A percentile compares a stretch with the other conserved stretches of the same genome.
Conservation (phyloP, 805 yeast genomes). For the Metschnikowia kofuensis region DNA sequence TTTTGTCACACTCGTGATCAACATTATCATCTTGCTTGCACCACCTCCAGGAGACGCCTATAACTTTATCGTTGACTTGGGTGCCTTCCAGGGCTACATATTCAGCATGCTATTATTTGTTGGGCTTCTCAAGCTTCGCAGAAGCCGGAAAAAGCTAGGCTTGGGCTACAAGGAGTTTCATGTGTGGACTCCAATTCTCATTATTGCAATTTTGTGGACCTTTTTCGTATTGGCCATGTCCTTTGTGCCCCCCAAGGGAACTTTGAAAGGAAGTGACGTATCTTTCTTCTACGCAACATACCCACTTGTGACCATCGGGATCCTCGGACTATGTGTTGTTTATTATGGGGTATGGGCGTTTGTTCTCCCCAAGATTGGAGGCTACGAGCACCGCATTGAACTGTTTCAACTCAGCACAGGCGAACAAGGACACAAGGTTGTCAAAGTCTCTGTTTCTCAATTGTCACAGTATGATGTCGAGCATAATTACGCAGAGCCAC, state of each 20-base stretch:
- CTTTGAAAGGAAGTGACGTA: slow-evolving; percentile 40
- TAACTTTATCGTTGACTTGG: slow-evolving; percentile 30
- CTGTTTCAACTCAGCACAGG: slow-evolving; percentile 33
- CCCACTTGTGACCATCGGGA: slow-evolving; percentile 35
- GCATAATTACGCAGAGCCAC: slow-evolving; percentile 12
- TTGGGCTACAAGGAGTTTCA: slow-evolving; percentile 17
- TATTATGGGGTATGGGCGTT: slow-evolving; percentile 38
- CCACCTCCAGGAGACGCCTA: slow-evolving; percentile 37
- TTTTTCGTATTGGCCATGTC: slow-evolving; percentile 40
- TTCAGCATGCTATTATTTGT: slow-evolving; percentile 26
- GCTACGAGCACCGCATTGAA: slow-evolving; percentile 31
- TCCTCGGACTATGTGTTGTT: slow-evolving; percentile 27
- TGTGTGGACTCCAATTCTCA: slow-evolving; percentile 24
- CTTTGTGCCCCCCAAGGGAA: slow-evolving; percentile 41
- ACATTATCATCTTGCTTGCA: slow-evolving; percentile 26
- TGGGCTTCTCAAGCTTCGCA: slow-evolving; percentile 27
- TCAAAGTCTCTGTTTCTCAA: slow-evolving; percentile 30
- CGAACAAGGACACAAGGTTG: slow-evolving; percentile 38
- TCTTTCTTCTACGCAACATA: slow-evolving; percentile 43
- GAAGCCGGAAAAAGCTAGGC: slow-evolving; percentile 25
- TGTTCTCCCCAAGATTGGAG: slow-evolving; percentile 30
- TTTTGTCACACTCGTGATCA: slow-evolving; percentile 24
- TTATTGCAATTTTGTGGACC: slow-evolving; percentile 31
- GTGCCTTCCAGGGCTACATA: slow-evolving; percentile 27
- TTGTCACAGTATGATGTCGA: slow-evolving; percentile 32